Conservation (phyloP, 129 eudicot species). For the Pseudognaphalium luteoalbum region DNA sequence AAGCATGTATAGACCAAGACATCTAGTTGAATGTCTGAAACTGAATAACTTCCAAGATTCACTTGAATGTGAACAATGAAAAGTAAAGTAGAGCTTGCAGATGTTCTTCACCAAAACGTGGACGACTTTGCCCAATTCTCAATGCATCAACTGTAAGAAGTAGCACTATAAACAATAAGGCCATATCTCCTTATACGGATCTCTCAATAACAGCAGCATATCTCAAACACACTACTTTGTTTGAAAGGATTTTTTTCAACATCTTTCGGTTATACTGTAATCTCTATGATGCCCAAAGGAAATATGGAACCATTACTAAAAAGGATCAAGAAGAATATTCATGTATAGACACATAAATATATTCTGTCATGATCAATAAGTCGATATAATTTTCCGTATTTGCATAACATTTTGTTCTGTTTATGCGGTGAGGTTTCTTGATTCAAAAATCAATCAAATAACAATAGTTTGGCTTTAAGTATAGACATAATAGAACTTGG, state of each 20-base stretch:
- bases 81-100: not conserved
- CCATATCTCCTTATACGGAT: no score
- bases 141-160: constrained; percentile 26
- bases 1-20: constrained; percentile 38
- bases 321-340: no score
- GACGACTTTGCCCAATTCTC: constrained; percentile 5
- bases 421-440: not conserved
- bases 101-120: constrained; percentile 8
- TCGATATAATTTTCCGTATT: not conserved
- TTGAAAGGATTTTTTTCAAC: no score
- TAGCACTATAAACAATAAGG: not conserved
- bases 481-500: no score
- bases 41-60: constrained; percentile 15
- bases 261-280: no score
- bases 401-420: not conserved
- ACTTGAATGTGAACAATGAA: constrained; percentile 15
- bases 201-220: no score
- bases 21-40: constrained; percentile 11
- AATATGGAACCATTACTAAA: no score
- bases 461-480: not conserved
- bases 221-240: no score
- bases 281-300: no score
- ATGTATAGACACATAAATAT: no score
- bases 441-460: no score
- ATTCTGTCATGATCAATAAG: not conserved